These are phyloP conservation scores for Pythium aristosporum DNA, from an alignment of 352 stramenopile genomes.

Conservation along the genomic window DNA sequence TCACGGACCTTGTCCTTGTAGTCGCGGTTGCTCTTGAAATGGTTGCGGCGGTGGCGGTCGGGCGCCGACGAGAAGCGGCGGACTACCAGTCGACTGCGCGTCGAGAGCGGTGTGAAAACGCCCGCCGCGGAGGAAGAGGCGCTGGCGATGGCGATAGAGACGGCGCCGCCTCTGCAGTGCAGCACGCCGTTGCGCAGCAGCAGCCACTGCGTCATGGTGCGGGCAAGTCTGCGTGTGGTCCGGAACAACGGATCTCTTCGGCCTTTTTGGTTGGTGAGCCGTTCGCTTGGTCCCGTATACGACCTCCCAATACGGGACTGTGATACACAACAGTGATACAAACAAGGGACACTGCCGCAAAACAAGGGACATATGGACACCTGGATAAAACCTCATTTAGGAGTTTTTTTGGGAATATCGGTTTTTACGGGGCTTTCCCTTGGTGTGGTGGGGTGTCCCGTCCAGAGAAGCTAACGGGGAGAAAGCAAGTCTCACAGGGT, in stretches of 20 bases:
- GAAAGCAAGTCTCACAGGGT: constrained; percentile 5
- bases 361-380: background rate
- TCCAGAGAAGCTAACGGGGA: constrained; percentile 4
- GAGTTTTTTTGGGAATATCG: constrained; percentile 20
- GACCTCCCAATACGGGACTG: constrained; percentile 8
- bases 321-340: constrained; percentile 1
- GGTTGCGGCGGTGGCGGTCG: constrained; percentile 51
- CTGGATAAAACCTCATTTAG: constrained; percentile 12
- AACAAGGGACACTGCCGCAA: background rate
- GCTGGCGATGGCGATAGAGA: background rate
- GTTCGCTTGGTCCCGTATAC: constrained; percentile 6
- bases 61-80: constrained; percentile 42
- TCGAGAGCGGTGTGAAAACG: background rate
- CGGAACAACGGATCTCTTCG: constrained; percentile 7
- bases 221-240: background rate
- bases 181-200: constrained; percentile 24
- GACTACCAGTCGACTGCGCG: constrained; percentile 2
- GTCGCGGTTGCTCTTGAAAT: constrained; percentile 52
- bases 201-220: constrained; percentile 30
- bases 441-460: background rate
- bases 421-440: constrained; percentile 22
- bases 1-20: constrained; percentile 29
- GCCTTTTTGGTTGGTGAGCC: constrained; percentile 25
- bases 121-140: background rate
- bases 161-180: constrained; percentile 4